Base-by-base conservation (phyloP, 2,329 filamentous ascomycete genomes). In the Xylaria multiplex region DNA sequence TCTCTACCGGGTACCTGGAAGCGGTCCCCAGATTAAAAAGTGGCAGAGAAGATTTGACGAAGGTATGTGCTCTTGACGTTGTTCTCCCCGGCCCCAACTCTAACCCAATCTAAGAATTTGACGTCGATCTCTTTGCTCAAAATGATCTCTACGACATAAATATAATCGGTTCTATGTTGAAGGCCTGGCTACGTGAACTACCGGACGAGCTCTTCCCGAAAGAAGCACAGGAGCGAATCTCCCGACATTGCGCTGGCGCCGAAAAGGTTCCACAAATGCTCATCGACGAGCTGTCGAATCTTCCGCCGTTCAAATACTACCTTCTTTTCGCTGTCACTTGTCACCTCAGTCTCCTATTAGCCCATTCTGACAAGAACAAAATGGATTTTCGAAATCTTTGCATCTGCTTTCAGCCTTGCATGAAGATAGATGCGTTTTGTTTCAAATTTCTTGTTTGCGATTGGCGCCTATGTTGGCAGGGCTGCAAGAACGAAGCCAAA, bases 221-320 rank as follows among this genome's bases (percentile, higher is more conserved):
- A 76, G 85, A 86, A 40, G 88, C 90, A 0, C 95, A 98, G 78
- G 90, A 93, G 64, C 87, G 90, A 66, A 91, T 98, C 63, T 88
- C 92, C 27, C 86, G 90, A 70, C 90, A 96, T 77, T 96, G 93
- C 76, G 86, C 88, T 59, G 92, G 92, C 11, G 88, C 92, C 49
- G 92, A 92, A 58, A 88, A 87, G 53, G 93, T 95, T 5, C 94
- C 95, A 0, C 91, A 96, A 76, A 78, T 96, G 79, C 86, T 98
- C 63, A 90, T 96, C 71, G 93, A 97, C 70, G 93, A 97, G 78
- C 88, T 98, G 2, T 97, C 95, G 1, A 94, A 93, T 72, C 85
- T 98, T n/a, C 92, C 95, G 6, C 95, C 95, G 0, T 97, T 96
- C 84, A 97, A 97, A 81, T 98, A 98, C 81, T 97, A 98, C 76